phyloP scores from a whole-genome alignment of 805 yeast species.

The Saccharomycopsis sp. region DNA sequence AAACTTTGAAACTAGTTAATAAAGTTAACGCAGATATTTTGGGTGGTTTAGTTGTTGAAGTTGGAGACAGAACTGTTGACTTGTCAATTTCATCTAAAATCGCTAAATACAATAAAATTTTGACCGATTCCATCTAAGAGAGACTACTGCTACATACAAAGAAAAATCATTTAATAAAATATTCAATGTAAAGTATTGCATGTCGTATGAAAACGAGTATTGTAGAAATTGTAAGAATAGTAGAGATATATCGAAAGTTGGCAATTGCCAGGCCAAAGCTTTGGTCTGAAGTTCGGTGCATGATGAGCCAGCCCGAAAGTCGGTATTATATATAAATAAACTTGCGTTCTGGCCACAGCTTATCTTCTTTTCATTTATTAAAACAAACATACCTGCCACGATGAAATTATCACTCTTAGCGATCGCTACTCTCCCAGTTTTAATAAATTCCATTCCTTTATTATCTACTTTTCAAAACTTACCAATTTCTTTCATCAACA shows the following conservation, averaged over 20 bases:
- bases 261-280: too few species aligned
- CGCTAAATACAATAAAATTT: conserved; percentile 80
- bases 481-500: conserved; percentile 9
- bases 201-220: background rate
- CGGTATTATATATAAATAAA: too few species aligned
- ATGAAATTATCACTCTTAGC: background rate
- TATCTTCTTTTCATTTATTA: too few species aligned
- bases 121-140: conserved; percentile 79
- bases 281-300: too few species aligned
- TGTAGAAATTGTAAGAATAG: background rate
- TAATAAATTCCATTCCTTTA: conserved; percentile 2
- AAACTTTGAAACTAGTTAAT: conserved; percentile 79
- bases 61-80: conserved; percentile 96
- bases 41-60: conserved; percentile 94
- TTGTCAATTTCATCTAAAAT: conserved; percentile 80
- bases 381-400: too few species aligned
- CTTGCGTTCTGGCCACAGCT: too few species aligned
- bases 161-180: background rate
- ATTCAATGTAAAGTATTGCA: background rate
- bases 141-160: too few species aligned
- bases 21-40: conserved; percentile 81
- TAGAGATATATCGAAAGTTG: too few species aligned
- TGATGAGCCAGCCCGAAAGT: too few species aligned
- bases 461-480: conserved; percentile 1
- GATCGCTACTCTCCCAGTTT: background rate